Evolutionary conservation across 495 filamentous ascomycete species (phyloP), one percentile per base, ranked within the genome.

Genomic region (Barbatosphaeria neglecta): DNA sequence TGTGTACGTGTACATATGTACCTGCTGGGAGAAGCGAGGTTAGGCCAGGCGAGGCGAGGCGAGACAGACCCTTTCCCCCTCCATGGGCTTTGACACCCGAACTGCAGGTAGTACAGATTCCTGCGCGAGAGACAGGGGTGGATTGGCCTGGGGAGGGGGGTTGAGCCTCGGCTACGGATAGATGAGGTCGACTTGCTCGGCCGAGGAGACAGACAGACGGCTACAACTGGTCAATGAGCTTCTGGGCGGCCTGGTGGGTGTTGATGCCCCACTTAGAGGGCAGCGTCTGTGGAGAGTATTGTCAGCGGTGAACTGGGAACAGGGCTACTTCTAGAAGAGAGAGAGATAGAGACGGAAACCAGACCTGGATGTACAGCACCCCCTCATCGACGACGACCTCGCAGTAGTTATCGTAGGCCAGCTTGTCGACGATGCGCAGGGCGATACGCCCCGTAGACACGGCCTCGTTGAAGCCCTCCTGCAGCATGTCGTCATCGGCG

Each of bases 381-480:
- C 66, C 70, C 13, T 65, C 69, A 38, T 69, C 64, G 17, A 74
- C 45, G 1, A 65, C 57, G 20, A 51, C 49, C 57, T 73, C 67
- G 54, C 60, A 60, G 48, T 72, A 74, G 25, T 62, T 58, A 13
- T 45, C 50, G 22, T 63, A 52, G 49, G 60, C 57, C 39, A 75
- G 62, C 51, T 62, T 63, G 25, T 73, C 72, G 6, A 75, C 68
- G 20, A 73, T 46, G 43, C 69, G 64, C 42, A 75, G 60, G 20
- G 50, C 61, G 8, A 70, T 53, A 49, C 67, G 61, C 19, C 52
- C 58, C 41, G 58, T 65, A 10, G 58, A 51, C 19, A 71, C 64
- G 15, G 54, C 63, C 46, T 72, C 71, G 18, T 63, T 53, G 44
- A 74, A 59, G 6, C 66, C 70, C 54, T 73, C 70, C 23, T 57